Evolutionary conservation across 2,329 filamentous ascomycete genomes (phyloP), one percentile per base, ranked within the genome.

Genomic region (Didymella sp.): DNA sequence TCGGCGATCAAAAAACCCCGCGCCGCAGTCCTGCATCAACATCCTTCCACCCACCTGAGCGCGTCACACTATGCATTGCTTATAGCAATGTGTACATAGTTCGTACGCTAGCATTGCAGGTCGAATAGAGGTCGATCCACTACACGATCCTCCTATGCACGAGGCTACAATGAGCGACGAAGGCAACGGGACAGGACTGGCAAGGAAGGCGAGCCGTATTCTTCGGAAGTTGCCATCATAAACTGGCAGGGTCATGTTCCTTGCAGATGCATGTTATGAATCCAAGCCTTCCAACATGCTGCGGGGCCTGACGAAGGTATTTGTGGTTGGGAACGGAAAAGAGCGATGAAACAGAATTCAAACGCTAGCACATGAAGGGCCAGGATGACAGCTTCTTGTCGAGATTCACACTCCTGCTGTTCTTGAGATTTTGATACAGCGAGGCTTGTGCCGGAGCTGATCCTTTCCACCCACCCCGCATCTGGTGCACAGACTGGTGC

Each of bases 1-100:
- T 49, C 19, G 42, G 37, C 54, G 48, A 57, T 51, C 25, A 28
- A 21, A 38, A 13, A 31, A 28, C 15, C 42, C 28, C 40, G 17
- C 43, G 43, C 54, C 28, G 35, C 43, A 30, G 15, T n/a, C 15
- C 17, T 42, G 28, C 53, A 12, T 43, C 22, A 44, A 38, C 11
- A 41, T 17, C 24, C 24, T 40, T 41, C 38, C 17, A 15, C 19
- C 37, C 28, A 38, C 35, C 17, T 37, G 8, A 19, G 17, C 31
- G n/a, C 13, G 42, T 38, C 31, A 17, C 41, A 40, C 33, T n/a
- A 22, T 38, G 22, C 31, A n/a, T 44, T 51, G 13, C 31, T 38
- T 35, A 30, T 7, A 41, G 47, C 27, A 22, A 30, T 24, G 6
- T 25, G 27, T 15, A 15, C 6, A 13, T 11, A 25, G 28, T 11